Percentiles rank a stretch among this genome's conserved stretches.
Conservation (phyloP, 2,329 filamentous ascomycete species). For the Ploettnerulaceae sp. region DNA sequence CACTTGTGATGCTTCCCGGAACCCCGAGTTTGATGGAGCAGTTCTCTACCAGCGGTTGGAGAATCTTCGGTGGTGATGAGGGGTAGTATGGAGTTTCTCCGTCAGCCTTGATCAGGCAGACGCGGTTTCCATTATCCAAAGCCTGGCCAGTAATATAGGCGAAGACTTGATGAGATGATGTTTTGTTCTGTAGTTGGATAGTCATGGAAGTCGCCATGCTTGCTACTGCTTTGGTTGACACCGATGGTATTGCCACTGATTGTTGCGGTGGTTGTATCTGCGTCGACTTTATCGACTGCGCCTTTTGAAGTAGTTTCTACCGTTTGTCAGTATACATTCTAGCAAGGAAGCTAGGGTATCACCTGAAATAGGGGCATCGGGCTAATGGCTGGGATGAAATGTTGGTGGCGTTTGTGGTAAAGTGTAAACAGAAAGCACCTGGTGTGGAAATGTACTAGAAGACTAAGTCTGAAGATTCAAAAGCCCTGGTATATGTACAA, state of each 20-base stretch:
- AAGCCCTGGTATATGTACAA: too few relatives aligned
- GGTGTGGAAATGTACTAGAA: too few relatives aligned
- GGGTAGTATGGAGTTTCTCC: slow-evolving; percentile 63
- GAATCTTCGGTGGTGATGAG: slow-evolving; percentile 46
- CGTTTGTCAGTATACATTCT: too few relatives aligned
- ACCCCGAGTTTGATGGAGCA: slow-evolving; percentile 60
- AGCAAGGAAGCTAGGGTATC: too few relatives aligned
- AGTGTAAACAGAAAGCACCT: too few relatives aligned
- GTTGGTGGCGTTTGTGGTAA: too few relatives aligned
- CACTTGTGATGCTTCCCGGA: slow-evolving; percentile 52
- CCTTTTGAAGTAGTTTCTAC: background rate
- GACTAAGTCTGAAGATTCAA: too few relatives aligned
- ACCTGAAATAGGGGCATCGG: too few relatives aligned
- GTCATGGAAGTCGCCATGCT: slow-evolving; percentile 42
- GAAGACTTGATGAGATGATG: slow-evolving; percentile 53
- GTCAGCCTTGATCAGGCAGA: slow-evolving; percentile 61
- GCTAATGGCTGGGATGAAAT: too few relatives aligned
- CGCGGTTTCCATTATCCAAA: slow-evolving; percentile 52
- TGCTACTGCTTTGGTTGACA: background rate
- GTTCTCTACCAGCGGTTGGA: slow-evolving; percentile 49
- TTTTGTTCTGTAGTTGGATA: slow-evolving; percentile 62
- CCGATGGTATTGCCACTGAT: background rate
- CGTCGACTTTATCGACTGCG: background rate
- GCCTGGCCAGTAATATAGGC: slow-evolving; percentile 67
- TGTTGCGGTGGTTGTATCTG: background rate